These are phyloP conservation scores for Sonneratia caseolaris DNA, from an alignment of 345 rosid species.

Conservation along the genomic window DNA sequence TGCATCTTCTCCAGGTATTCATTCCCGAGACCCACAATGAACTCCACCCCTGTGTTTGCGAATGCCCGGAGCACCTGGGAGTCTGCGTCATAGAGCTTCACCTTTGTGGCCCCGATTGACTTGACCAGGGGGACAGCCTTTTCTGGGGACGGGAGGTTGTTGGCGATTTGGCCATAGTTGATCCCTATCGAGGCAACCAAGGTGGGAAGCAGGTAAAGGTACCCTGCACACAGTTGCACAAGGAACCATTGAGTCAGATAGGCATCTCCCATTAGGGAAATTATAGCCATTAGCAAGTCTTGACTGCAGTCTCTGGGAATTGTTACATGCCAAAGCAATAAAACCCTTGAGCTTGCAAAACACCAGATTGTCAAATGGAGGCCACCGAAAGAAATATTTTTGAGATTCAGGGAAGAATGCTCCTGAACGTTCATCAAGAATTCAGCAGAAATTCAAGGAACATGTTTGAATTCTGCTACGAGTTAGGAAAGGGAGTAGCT, in stretches of 20 bases:
- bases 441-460: background rate
- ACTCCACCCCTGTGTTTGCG: conserved; percentile 58
- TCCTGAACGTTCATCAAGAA: background rate
- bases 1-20: conserved; percentile 48
- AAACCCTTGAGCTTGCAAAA: background rate
- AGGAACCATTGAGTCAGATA: background rate
- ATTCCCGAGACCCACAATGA: conserved; percentile 73
- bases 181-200: conserved; percentile 54
- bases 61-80: conserved; percentile 68
- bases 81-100: conserved; percentile 88
- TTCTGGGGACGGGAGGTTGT: conserved; percentile 69
- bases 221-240: conserved; percentile 1
- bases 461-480: background rate
- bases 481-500: background rate
- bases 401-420: background rate
- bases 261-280: background rate
- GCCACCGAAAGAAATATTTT: background rate
- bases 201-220: conserved; percentile 14
- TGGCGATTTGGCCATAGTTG: conserved; percentile 87
- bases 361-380: background rate
- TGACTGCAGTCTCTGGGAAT: background rate
- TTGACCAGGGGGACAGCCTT: conserved; percentile 65
- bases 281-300: background rate
- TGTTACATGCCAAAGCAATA: background rate
- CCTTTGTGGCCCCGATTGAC: conserved; percentile 73